Evolutionary conservation across 1,284 basidiomycete genomes (phyloP).

Genomic region (Irpex sp.): DNA sequence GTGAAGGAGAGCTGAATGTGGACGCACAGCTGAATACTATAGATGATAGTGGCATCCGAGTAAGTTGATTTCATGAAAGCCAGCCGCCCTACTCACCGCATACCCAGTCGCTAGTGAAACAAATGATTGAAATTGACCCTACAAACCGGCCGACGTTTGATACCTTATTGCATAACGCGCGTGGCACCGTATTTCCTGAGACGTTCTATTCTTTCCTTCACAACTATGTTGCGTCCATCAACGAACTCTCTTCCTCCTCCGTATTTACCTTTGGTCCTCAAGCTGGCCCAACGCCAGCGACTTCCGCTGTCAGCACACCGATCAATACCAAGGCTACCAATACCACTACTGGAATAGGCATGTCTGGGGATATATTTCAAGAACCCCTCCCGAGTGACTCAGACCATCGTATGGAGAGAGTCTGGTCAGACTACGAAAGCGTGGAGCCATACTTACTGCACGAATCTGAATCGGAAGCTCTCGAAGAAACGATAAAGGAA

Average conservation of each 20-base stretch:
- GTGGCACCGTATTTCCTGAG: slow-evolving; percentile 84
- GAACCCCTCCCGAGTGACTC: slow-evolving; percentile 69
- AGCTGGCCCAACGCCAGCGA: slow-evolving; percentile 21
- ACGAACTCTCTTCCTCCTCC: slow-evolving; percentile 54
- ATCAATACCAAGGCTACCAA: slow-evolving; percentile 10
- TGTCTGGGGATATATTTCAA: slow-evolving; percentile 21
- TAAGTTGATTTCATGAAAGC: slow-evolving; percentile 35
- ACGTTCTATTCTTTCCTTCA: slow-evolving; percentile 94
- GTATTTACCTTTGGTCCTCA: slow-evolving; percentile 39
- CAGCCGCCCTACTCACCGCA: slow-evolving; percentile 16
- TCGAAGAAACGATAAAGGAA: slow-evolving; percentile 46
- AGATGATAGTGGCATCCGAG: slow-evolving; percentile 79
- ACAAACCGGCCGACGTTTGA: slow-evolving; percentile 79
- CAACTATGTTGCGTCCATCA: slow-evolving; percentile 81
- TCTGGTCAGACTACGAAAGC: slow-evolving; percentile 82
- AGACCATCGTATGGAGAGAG: slow-evolving; percentile 70
- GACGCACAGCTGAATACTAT: slow-evolving; percentile 75
- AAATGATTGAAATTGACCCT: slow-evolving; percentile 88
- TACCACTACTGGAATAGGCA: slow-evolving; percentile 11
- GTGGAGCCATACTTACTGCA: slow-evolving; percentile 64
- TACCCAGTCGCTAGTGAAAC: slow-evolving; percentile 74
- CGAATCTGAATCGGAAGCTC: slow-evolving; percentile 1
- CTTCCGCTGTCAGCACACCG: slow-evolving; percentile 20
- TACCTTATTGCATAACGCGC: slow-evolving; percentile 73
- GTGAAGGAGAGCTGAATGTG: slow-evolving; percentile 80